Percentiles rank a stretch among this genome's conserved stretches.
Conservation (phyloP, 176 grass and related monocot genomes). For the Oropetium thomaeum region DNA sequence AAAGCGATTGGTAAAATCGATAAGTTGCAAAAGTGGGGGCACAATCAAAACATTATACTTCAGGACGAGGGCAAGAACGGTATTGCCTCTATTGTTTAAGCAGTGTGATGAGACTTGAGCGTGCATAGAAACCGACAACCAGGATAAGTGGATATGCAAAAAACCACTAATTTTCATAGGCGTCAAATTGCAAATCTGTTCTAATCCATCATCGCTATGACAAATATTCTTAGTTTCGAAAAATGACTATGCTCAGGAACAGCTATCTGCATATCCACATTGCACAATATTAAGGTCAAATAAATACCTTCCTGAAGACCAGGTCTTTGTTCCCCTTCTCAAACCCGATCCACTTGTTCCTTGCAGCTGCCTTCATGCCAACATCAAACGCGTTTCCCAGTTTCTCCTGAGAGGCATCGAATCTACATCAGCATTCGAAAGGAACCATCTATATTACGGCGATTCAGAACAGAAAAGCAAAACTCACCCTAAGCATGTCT, state of each 20-base stretch:
- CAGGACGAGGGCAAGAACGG: too few relatives aligned
- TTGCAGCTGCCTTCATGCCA: constrained; percentile 53
- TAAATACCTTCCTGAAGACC: constrained; percentile 57
- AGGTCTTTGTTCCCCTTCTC: constrained; percentile 55
- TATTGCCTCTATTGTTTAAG: too few relatives aligned
- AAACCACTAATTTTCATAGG: background rate
- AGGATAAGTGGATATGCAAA: background rate
- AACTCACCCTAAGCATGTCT: constrained; percentile 56
- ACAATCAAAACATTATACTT: too few relatives aligned
- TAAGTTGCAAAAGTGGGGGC: too few relatives aligned
- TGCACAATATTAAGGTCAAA: background rate
- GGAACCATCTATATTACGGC: constrained; percentile 4
- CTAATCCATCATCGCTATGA: too few relatives aligned
- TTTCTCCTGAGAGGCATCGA: constrained; percentile 45
- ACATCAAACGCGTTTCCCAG: constrained; percentile 50
- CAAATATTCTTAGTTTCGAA: too few relatives aligned
- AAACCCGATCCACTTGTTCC: constrained; percentile 67
- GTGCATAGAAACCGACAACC: background rate
- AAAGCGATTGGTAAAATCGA: too few relatives aligned
- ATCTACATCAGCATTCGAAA: background rate
- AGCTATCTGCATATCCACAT: background rate
- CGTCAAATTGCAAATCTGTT: too few relatives aligned
- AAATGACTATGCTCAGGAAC: background rate
- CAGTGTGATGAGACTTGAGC: background rate
- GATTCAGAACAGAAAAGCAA: background rate